Evolutionary conservation across 176 grass and related monocot species (phyloP), one percentile per base, ranked within the genome.

Genomic region (Oryza brachyantha): DNA sequence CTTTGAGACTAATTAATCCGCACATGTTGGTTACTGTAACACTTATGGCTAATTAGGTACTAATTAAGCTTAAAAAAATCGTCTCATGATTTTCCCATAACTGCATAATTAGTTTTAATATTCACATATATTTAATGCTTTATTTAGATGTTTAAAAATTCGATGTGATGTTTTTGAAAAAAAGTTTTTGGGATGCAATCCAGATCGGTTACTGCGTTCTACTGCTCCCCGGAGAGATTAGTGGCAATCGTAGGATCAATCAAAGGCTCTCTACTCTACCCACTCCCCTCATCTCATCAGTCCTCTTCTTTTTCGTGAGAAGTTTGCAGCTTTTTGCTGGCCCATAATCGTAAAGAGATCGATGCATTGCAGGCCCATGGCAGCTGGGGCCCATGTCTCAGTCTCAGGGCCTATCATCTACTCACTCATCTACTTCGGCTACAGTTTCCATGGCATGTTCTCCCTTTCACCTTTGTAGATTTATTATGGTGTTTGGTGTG

Each of bases 301-400:
- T 42, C 17, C 16, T 11, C 41, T 26, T 10, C 78, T 70, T 61
- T 42, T 32, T 13, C 60, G 32, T 25, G 66, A 11, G 13, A 80
- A 11, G 3, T 2, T 17, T 70, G 78, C 27, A 71, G 67, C 78
- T 71, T 61, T 61, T 81, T 43, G 68, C 37, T 26, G 54, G 52
- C 54, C 78, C 78, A 71, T 71, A 61, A 25, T 13, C 4, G 26
- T 70, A 10, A 57, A 19, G 35, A 24, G 13, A 57, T 57, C 48
- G 48, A 52, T 57, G 50, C 4, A 61, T 21, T 57, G 50, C 4
- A 61, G 69, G 66, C 52, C 66, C 78, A 81, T 31, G 25, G 25
- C 32, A 7, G 4, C 46, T 1, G 26, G 26, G 39, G 14, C 35
- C 73, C 36, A n/a, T 10, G 37, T 29, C 27, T 50, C 25, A 10